Evolutionary conservation across 352 stramenopile genomes (phyloP).

Genomic region (Phytophthora pini): DNA sequence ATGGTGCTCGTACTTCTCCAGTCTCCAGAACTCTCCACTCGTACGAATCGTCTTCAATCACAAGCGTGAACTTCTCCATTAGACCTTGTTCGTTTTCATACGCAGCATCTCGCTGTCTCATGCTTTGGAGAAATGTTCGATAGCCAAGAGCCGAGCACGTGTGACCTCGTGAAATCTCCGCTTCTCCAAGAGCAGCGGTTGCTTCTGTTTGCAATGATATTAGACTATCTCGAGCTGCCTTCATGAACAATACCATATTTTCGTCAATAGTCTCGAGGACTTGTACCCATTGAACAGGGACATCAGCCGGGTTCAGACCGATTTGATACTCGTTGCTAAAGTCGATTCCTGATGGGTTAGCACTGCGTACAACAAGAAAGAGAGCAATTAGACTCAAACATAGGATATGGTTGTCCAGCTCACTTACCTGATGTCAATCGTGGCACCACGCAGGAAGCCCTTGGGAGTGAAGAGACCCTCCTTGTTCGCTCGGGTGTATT

Average conservation of each 20-base stretch:
- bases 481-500: conserved; percentile 48
- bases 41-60: conserved; percentile 52
- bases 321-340: conserved; percentile 65
- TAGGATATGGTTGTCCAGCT: background rate
- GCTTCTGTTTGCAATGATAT: conserved; percentile 41
- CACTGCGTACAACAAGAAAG: conserved; percentile 27
- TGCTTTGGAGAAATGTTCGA: conserved; percentile 57
- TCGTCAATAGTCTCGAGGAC: conserved; percentile 59
- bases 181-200: conserved; percentile 40
- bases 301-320: conserved; percentile 60
- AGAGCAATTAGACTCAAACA: background rate
- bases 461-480: conserved; percentile 42
- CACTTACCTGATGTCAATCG: conserved; percentile 52
- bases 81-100: conserved; percentile 30
- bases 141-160: conserved; percentile 64
- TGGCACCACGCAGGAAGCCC: conserved; percentile 41
- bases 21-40: conserved; percentile 53
- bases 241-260: conserved; percentile 59
- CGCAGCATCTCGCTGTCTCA: conserved; percentile 19
- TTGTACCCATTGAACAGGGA: conserved; percentile 73
- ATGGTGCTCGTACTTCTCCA: conserved; percentile 47
- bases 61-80: conserved; percentile 45
- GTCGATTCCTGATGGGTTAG: conserved; percentile 61
- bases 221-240: conserved; percentile 41
- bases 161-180: conserved; percentile 43